Conservation (phyloP, 208 protist genomes). For the Trypanosoma conorhini region DNA sequence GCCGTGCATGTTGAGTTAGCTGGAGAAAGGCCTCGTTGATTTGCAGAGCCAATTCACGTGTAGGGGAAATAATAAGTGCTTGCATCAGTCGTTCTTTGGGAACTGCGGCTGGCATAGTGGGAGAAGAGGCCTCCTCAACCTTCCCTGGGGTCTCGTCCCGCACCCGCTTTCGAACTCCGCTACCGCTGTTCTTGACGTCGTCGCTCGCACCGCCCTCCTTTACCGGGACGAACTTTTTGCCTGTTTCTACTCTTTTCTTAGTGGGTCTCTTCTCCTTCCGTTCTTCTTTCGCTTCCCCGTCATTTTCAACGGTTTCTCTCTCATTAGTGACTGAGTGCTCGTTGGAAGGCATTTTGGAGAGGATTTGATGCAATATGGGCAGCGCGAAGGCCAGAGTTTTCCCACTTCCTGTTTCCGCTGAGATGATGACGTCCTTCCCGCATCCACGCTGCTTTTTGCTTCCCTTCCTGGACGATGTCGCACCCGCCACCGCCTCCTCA, state of each 20-base stretch:
- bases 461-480: conserved; percentile 8
- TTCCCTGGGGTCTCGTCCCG: conserved; percentile 9
- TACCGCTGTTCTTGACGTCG: not conserved
- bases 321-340: conserved; percentile 15
- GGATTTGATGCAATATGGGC: conserved; percentile 87
- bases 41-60: conserved; percentile 98
- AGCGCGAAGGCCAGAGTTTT: conserved; percentile 99
- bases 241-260: not conserved
- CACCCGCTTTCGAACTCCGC: conserved; percentile 9
- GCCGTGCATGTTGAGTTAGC: conserved; percentile 56
- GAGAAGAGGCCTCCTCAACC: conserved; percentile 3
- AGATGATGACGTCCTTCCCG: conserved; percentile 88
- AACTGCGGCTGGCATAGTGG: conserved; percentile 7
- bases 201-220: not conserved
- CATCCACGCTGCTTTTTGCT: conserved; percentile 11
- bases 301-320: not conserved
- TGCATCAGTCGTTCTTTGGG: conserved; percentile 64
- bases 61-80: conserved; percentile 97
- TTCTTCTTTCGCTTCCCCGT: not conserved
- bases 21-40: conserved; percentile 85
- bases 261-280: conserved; percentile 1
- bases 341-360: conserved; percentile 21
- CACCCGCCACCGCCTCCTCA: conserved; percentile 24
- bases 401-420: conserved; percentile 94
- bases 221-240: conserved; percentile 1